Conservation (phyloP, 179 eudicot species). For the Vitellaria paradoxa region DNA sequence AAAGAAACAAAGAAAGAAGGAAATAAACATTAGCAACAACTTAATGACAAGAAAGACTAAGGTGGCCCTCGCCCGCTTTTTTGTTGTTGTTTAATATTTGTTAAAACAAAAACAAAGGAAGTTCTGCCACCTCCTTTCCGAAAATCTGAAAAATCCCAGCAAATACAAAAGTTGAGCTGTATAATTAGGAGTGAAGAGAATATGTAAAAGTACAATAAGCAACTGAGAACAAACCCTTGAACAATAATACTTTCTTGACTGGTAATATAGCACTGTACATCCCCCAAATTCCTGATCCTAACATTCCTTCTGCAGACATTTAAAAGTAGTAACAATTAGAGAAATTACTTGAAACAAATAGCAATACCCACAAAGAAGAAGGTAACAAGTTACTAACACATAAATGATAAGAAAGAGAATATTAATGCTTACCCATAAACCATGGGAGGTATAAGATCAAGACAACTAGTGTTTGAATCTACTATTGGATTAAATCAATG, state of each 20-base stretch:
- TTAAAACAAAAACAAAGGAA: no score
- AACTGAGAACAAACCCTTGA: constrained; percentile 29
- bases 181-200: constrained; percentile 12
- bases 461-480: constrained; percentile 41
- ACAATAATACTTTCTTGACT: constrained; percentile 56
- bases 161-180: constrained; percentile 75
- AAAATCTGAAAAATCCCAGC: constrained; percentile 75
- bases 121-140: constrained; percentile 74
- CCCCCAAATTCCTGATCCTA: constrained; percentile 65
- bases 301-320: constrained; percentile 43
- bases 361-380: not conserved
- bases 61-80: no score
- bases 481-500: constrained; percentile 53
- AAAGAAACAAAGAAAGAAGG: not conserved
- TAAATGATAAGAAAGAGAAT: constrained; percentile 2
- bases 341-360: not conserved
- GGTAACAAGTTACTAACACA: not conserved
- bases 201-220: constrained; percentile 30
- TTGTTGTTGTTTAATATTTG: no score
- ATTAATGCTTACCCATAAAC: constrained; percentile 55
- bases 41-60: no score
- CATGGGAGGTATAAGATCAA: constrained; percentile 27
- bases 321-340: not conserved
- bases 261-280: constrained; percentile 74
- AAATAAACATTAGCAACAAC: no score